Base-by-base conservation (phyloP, 495 filamentous ascomycete species). In the Corynascus novoguineensis region DNA sequence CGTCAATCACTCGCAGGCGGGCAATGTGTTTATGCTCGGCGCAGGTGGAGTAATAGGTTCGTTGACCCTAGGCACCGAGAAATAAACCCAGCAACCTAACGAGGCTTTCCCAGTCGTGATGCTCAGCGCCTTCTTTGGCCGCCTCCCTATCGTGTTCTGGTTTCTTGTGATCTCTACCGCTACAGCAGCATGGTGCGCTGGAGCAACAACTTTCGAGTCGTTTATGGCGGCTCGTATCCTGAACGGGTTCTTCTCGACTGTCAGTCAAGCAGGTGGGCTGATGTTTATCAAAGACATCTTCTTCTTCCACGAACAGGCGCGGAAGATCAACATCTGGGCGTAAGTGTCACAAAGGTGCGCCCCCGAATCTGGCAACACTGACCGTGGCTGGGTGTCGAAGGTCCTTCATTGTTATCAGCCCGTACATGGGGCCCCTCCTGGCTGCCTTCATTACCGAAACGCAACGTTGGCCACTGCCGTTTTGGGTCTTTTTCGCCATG, bases 241-340 rank as follows among this genome's bases (percentile, higher is more conserved):
- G 7, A 84, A 84, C 56, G 83, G 82, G n/a, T 83, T 84, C 68
- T 82, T 83, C 64, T 78, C 78, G 6, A 84, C 76, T 4, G 81
- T 83, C 4, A 55, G 60, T 49, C 69, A 68, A 25, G 64, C 74
- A 61, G 80, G 80, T 28, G 82, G 81, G 2, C 70, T 86, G 19
- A 83, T 84, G 72, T 83, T 79, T 63, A 78, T 86, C 61, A 82
- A 85, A 60, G 83, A 86, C 68, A 73, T 84, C 48, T 86, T 84
- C 70, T 86, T 82, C 73, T 78, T 85, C 66, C 82, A 86, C 57
- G 81, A 85, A 57, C 80, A 81, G 49, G 75, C 74, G 17, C 73
- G 81, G 11, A 84, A 84, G 64, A 86, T 86, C 66, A 84, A 85
- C 64, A 75, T 82, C 61, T 84, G 81, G 81, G 71, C 75, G 46